phyloP scores from a whole-genome alignment of 768 basidiomycete genomes.

The Rhodotorula toruloides region DNA sequence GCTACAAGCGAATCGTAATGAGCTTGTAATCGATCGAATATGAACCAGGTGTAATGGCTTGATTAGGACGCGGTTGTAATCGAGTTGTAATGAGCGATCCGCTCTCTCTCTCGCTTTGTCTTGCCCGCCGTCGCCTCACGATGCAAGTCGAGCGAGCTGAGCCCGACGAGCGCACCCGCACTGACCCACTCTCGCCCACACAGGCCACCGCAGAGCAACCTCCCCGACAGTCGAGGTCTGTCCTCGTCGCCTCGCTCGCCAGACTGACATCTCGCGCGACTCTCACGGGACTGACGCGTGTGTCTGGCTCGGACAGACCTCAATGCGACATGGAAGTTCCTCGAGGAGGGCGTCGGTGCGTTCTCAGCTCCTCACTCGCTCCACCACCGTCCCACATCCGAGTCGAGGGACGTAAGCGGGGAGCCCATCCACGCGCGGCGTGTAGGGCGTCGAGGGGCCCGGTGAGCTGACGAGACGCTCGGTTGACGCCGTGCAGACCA shows the following conservation, averaged over 20 bases:
- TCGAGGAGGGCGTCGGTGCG: conserved; percentile 61
- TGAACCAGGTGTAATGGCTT: too few relatives aligned
- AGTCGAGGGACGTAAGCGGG: too few relatives aligned
- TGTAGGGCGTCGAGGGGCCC: too few relatives aligned
- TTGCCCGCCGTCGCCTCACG: background rate
- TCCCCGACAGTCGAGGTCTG: too few relatives aligned
- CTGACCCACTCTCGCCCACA: background rate
- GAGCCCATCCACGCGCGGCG: background rate
- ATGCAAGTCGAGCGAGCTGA: too few relatives aligned
- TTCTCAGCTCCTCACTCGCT: background rate
- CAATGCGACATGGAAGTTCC: conserved; percentile 77
- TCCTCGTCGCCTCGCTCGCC: background rate
- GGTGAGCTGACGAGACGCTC: background rate
- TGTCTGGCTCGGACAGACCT: conserved; percentile 54
- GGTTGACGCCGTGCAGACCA: conserved; percentile 18
- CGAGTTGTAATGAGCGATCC: too few relatives aligned
- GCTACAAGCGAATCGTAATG: too few relatives aligned
- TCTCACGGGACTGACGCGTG: too few relatives aligned
- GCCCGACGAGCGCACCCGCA: background rate
- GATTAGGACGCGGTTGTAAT: too few relatives aligned
- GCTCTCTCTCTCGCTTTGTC: too few relatives aligned
- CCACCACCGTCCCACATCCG: background rate
- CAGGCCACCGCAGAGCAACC: background rate
- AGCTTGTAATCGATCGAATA: too few relatives aligned
- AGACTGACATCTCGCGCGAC: too few relatives aligned